These are phyloP conservation scores for Daldinia sp. DNA, from an alignment of 2,329 filamentous ascomycete species.

Conservation along the genomic window DNA sequence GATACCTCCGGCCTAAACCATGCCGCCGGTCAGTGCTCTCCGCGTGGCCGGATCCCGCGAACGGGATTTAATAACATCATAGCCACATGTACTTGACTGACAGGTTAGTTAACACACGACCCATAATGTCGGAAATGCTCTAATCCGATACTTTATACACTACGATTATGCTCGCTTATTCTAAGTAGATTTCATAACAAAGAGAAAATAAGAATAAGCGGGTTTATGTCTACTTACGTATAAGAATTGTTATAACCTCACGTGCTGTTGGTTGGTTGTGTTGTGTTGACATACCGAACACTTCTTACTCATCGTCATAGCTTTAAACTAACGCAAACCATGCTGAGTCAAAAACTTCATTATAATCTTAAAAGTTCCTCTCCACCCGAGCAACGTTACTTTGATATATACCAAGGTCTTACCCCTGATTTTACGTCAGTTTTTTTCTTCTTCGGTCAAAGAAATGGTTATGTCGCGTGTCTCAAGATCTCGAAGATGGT, in stretches of 20 bases:
- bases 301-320: constrained; percentile 5
- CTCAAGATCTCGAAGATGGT: constrained; percentile 12
- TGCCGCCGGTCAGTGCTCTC: constrained; percentile 19
- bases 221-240: not conserved
- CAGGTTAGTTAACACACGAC: constrained; percentile 15
- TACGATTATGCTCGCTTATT: not conserved
- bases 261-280: not conserved
- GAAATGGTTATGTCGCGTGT: constrained; percentile 4
- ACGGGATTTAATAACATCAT: constrained; percentile 23
- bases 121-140: constrained; percentile 25
- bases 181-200: not conserved
- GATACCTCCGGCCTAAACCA: constrained; percentile 29
- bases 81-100: constrained; percentile 15
- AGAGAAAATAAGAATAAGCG: not conserved
- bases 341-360: not conserved
- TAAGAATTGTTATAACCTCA: not conserved
- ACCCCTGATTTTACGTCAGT: constrained; percentile 10
- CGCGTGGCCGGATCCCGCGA: constrained; percentile 20
- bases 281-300: not conserved
- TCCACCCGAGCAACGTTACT: constrained; percentile 8
- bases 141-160: constrained; percentile 14
- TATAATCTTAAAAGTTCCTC: constrained; percentile 16
- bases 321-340: not conserved
- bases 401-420: constrained; percentile 4
- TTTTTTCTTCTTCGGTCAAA: not conserved